A percentile compares a stretch with the other conserved stretches of the same genome.
Conservation (phyloP, 495 filamentous ascomycete species). For the Penicillium simplicissimum region DNA sequence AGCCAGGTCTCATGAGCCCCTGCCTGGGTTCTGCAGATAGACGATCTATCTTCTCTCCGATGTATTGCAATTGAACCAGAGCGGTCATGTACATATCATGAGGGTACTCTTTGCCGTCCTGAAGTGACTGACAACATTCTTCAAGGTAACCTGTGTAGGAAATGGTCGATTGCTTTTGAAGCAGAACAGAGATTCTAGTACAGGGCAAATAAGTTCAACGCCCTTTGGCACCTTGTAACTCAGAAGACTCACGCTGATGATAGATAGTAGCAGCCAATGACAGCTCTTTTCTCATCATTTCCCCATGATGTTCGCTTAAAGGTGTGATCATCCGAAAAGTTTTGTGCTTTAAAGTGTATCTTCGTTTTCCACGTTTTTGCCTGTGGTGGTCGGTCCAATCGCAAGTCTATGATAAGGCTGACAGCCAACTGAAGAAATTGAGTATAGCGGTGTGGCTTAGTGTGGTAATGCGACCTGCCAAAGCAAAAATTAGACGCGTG, state of each 20-base stretch:
- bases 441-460: slow-evolving; percentile 43
- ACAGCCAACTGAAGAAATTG: slow-evolving; percentile 46
- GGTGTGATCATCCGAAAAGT: slow-evolving; percentile 3
- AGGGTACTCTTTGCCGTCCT: slow-evolving; percentile 14
- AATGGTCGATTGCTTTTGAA: slow-evolving; percentile 28
- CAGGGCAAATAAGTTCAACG: not conserved
- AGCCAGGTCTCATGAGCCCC: slow-evolving; percentile 17
- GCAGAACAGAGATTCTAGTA: slow-evolving; percentile 17
- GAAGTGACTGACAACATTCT: slow-evolving; percentile 21
- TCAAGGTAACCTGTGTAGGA: slow-evolving; percentile 23
- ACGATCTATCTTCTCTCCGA: slow-evolving; percentile 29
- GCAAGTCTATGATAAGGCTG: slow-evolving; percentile 46
- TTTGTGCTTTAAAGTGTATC: slow-evolving; percentile 13
- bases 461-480: slow-evolving; percentile 30
- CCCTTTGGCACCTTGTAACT: no score
- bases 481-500: slow-evolving; percentile 10
- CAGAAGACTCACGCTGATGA: slow-evolving; percentile 22
- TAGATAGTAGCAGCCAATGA: slow-evolving; percentile 29
- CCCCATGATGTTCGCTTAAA: slow-evolving; percentile 22
- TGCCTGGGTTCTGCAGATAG: slow-evolving; percentile 17
- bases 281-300: slow-evolving; percentile 25
- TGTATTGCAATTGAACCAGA: slow-evolving; percentile 25
- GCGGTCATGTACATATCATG: slow-evolving; percentile 25
- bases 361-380: slow-evolving; percentile 26
- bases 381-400: slow-evolving; percentile 38